A percentile compares a stretch with the other conserved stretches of the same genome.
Conservation (phyloP, 768 basidiomycete genomes). For the Collybia nuda region DNA sequence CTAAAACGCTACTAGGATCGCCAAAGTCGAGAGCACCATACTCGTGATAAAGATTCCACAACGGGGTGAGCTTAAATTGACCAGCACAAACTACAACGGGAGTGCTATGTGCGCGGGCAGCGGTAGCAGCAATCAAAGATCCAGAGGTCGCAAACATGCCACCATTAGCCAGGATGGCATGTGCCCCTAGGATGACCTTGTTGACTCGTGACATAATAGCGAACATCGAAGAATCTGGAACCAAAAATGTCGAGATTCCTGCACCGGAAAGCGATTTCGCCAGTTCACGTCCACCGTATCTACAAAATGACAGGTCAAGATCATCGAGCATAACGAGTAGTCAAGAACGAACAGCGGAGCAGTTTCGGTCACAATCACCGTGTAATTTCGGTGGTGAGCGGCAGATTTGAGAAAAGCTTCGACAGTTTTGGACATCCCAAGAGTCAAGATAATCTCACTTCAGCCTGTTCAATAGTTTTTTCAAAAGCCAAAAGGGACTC, state of each 20-base stretch:
- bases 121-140: constrained; percentile 80
- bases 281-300: constrained; percentile 85
- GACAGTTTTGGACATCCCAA: constrained; percentile 94
- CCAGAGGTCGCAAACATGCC: constrained; percentile 92
- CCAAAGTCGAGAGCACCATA: constrained; percentile 84
- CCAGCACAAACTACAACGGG: constrained; percentile 94
- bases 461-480: constrained; percentile 2
- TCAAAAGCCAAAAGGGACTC: neutral
- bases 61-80: constrained; percentile 93
- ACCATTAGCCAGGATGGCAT: constrained; percentile 95
- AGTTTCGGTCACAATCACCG: constrained; percentile 94
- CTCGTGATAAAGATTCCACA: constrained; percentile 87
- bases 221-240: constrained; percentile 95
- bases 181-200: constrained; percentile 93
- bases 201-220: constrained; percentile 96
- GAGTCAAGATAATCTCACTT: constrained; percentile 92
- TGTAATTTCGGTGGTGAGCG: constrained; percentile 87
- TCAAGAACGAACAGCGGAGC: constrained; percentile 76
- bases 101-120: constrained; percentile 86
- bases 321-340: constrained; percentile 3
- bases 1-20: constrained; percentile 58
- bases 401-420: constrained; percentile 93
- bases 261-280: constrained; percentile 76
- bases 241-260: constrained; percentile 92
- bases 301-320: constrained; percentile 26